Evolutionary conservation across 768 basidiomycete species (phyloP), one percentile per base, ranked within the genome.

Genomic region (Megacollybia marginata): DNA sequence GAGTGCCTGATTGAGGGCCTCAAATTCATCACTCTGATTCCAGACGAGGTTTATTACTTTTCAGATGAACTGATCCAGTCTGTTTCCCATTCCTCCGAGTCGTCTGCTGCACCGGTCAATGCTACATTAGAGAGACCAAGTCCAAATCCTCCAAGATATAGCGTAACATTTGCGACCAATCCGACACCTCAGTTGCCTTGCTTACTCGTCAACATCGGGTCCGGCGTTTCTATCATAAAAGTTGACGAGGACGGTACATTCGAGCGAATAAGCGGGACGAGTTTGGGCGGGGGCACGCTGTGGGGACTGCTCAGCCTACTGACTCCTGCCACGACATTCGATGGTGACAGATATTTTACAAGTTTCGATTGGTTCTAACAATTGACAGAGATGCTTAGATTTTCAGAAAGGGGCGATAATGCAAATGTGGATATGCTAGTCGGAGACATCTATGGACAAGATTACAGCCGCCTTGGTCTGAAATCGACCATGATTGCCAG

Each of bases 401-500:
- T 99, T 18, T 96, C 96, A 0, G 96, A 99, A 67, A 65, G 79
- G 61, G 96, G 96, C 35, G 91, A 96, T 68, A 98, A 99, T 62
- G 80, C 88, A 40, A 76, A 77, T 5, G 94, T 98, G 12, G 96
- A 99, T 66, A 98, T 98, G 95, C 83, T 98, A 44, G 94, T 99
- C 42, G 95, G 96, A 33, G 96, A 99, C 69, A 99, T 99, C 57
- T 99, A 96, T 65, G 92, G 96, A n/a, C 87, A 91, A 57, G 96
- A 97, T 69, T 97, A 97, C 70, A 83, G 80, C 65, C 86, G 88
- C 53, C 81, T 99, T 33, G 96, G 96, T 15, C 80, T 99, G 49
- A 98, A 98, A 68, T 96, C 94, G 33, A 94, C 91, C 8, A 96
- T 88, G 72, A 99, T 99, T 61, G 96, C 96, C 10, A 95, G 92